These are phyloP conservation scores for Phoma sp. DNA, from an alignment of 2,329 filamentous ascomycete species.

Conservation along the genomic window DNA sequence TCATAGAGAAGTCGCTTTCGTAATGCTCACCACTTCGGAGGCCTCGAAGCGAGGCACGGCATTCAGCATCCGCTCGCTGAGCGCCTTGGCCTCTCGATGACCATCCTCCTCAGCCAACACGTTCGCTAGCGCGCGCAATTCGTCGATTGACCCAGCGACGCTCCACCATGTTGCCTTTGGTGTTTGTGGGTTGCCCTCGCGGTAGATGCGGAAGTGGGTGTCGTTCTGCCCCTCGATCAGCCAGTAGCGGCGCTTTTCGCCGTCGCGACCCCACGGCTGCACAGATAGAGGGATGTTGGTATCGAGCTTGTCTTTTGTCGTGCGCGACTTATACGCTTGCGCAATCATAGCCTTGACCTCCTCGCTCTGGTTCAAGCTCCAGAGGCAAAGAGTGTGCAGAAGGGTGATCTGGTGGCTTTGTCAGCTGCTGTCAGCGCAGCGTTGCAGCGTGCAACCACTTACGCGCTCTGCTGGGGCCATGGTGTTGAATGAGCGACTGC, in stretches of 20 bases:
- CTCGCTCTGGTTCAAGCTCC: conserved; percentile 89
- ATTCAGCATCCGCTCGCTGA: conserved; percentile 76
- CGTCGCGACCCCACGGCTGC: conserved; percentile 88
- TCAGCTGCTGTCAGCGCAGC: conserved; percentile 24
- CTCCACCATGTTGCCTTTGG: conserved; percentile 88
- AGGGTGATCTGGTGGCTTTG: conserved; percentile 70
- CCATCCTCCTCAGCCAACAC: conserved; percentile 80
- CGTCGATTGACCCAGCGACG: conserved; percentile 87
- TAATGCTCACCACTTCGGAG: conserved; percentile 74
- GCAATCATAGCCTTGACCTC: conserved; percentile 80
- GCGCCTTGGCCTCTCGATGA: conserved; percentile 77
- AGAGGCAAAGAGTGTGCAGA: conserved; percentile 81
- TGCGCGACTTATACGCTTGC: conserved; percentile 68
- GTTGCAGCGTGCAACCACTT: conserved; percentile 37
- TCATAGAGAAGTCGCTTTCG: no score
- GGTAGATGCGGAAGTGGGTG: conserved; percentile 90
- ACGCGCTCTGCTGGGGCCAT: conserved; percentile 85
- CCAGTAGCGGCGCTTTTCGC: conserved; percentile 91
- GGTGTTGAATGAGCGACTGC: conserved; percentile 77
- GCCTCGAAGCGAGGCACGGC: conserved; percentile 91
- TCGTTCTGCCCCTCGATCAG: conserved; percentile 93
- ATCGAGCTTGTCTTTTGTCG: conserved; percentile 81
- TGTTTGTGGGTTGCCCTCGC: conserved; percentile 83
- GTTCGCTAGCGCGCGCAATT: conserved; percentile 75
- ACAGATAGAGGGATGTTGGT: conserved; percentile 87